Evolutionary conservation across 208 protist genomes (phyloP).

Genomic region (Trypanosoma mega): DNA sequence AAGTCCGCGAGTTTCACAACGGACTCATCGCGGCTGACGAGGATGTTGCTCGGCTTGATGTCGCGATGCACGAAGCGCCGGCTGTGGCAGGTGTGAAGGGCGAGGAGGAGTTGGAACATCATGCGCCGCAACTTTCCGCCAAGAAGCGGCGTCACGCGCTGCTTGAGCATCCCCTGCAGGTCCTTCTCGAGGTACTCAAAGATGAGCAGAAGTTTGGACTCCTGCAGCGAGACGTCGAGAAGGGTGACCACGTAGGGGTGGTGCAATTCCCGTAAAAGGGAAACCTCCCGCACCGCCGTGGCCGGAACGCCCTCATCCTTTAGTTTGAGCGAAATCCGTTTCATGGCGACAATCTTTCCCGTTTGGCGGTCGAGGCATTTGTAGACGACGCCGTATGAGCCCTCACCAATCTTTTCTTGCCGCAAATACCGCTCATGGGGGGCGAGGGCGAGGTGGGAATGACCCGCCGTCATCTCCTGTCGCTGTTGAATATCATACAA

Average conservation of each 20-base stretch:
- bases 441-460: background rate
- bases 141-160: conserved; percentile 51
- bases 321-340: conserved; percentile 68
- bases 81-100: conserved; percentile 83
- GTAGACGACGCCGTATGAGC: conserved; percentile 97
- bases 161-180: conserved; percentile 93
- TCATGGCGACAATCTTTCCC: conserved; percentile 74
- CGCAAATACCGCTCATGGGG: conserved; percentile 74
- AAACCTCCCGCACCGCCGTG: conserved; percentile 92
- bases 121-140: conserved; percentile 63
- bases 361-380: conserved; percentile 87
- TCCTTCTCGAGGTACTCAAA: conserved; percentile 98
- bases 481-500: conserved; percentile 17
- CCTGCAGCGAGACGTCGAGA: conserved; percentile 93
- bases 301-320: conserved; percentile 90
- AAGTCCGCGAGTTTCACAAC: conserved; percentile 91
- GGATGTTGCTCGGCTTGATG: conserved; percentile 91
- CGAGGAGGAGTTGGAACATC: conserved; percentile 80
- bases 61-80: conserved; percentile 90
- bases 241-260: conserved; percentile 93
- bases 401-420: conserved; percentile 96
- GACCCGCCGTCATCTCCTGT: background rate
- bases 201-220: conserved; percentile 94
- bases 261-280: conserved; percentile 86
- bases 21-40: conserved; percentile 67